Conservation (phyloP, 257 asterid species). For the Galeopsis tetrahit region DNA sequence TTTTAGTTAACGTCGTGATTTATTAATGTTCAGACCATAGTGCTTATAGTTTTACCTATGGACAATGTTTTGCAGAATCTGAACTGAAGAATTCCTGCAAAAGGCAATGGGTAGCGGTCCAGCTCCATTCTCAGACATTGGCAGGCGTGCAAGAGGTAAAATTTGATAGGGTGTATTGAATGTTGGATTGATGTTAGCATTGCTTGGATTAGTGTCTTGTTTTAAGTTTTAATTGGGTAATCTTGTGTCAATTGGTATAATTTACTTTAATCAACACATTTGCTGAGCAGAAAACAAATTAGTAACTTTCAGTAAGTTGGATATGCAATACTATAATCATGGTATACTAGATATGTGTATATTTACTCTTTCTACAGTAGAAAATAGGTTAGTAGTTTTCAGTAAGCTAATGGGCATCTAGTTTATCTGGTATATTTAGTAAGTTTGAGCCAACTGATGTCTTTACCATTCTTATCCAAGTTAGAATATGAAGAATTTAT, state of each 20-base stretch:
- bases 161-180: not conserved
- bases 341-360: not conserved
- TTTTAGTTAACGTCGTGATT: not conserved
- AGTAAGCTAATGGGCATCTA: not conserved
- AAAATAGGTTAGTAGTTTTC: not conserved
- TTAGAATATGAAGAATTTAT: not conserved
- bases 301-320: not conserved
- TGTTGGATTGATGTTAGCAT: not conserved
- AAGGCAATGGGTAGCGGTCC: slow-evolving; percentile 63
- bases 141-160: slow-evolving; percentile 86
- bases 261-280: not conserved
- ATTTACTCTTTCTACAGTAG: not conserved
- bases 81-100: slow-evolving; percentile 7
- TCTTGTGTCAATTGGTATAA: not conserved
- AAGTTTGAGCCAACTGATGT: not conserved
- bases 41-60: not conserved
- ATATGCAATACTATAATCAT: not conserved
- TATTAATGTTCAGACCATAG: not conserved
- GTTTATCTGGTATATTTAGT: not conserved
- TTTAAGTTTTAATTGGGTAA: not conserved
- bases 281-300: not conserved
- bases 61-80: slow-evolving; percentile 27
- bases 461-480: not conserved
- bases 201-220: not conserved
- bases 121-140: slow-evolving; percentile 77